Evolutionary conservation across 108 stramenopile species (phyloP), one percentile per base, ranked within the genome.

Genomic region (Fragilaria crotonensis): DNA sequence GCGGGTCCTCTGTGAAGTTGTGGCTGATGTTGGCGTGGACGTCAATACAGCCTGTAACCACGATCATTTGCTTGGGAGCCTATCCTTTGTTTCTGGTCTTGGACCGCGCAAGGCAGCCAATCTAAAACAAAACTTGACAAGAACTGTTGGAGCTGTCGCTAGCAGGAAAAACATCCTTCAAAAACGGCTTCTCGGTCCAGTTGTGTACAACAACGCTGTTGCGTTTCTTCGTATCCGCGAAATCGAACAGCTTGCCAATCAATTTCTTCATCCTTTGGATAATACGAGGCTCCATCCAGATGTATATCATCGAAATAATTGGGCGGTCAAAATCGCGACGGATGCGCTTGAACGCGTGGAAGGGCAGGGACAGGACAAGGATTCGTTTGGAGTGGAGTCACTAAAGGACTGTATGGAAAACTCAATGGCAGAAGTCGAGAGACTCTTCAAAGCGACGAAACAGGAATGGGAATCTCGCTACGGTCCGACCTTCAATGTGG

Each of bases 81-180:
- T 97, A 28, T 73, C 85, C 14, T 97, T 97, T 74, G 84, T 94
- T n/a, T 87, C 95, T 28, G 96, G 96, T 7, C 62, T 97, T 25
- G 96, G 96, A 47, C 94, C 93, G 30, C 73, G 96, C 21, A 97
- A 97, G 67, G 93, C 94, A 25, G 85, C 78, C 30, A 88, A 76
- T 75, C 57, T 89, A 25, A 94, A 91, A 55, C 84, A 90, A 51
- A 85, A 55, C 54, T 50, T 90, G 23, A 59, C 71, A 45, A 79
- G 83, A 19, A 71, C 78, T 7, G 84, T 87, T 36, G 89, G 84
- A 20, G 66, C 75, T 9, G 76, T 89, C 3, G 64, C 78, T 21
- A 78, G 71, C 21, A 63, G 86, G 25, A 82, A 76, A 33, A 81
- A 62, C 2, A 47, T 95, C 14, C 73, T 85, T 52, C 71, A 73